phyloP scores from a whole-genome alignment of 139 green algal species.

The Deuterostichococcus epilithicus region DNA sequence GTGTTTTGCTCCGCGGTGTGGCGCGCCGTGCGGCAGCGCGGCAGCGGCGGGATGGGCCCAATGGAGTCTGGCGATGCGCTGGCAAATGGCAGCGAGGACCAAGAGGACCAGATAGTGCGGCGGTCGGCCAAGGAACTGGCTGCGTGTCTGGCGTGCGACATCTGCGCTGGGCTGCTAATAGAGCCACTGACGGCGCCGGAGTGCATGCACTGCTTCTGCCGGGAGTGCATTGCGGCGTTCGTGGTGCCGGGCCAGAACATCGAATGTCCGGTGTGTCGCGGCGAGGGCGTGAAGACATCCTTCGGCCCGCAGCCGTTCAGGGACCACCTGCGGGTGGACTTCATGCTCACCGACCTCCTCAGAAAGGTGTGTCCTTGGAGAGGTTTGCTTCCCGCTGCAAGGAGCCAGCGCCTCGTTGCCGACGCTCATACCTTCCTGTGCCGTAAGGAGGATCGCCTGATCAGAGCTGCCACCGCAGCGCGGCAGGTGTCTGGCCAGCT shows the following conservation, averaged over 20 bases:
- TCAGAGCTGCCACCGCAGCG: neutral
- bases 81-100: neutral
- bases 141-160: conserved; percentile 13
- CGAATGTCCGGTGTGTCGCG: conserved; percentile 10
- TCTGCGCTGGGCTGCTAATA: conserved; percentile 21
- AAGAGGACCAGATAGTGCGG: neutral
- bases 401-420: no score
- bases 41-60: neutral
- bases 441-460: no score
- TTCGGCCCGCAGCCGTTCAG: conserved; percentile 9
- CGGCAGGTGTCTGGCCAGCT: neutral
- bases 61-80: no score
- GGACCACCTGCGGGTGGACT: conserved; percentile 16
- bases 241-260: conserved; percentile 1
- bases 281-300: neutral
- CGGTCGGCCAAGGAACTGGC: conserved; percentile 6
- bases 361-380: conserved; percentile 21
- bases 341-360: conserved; percentile 13
- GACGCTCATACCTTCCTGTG: no score
- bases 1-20: neutral
- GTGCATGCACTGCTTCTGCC: conserved; percentile 38
- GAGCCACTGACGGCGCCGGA: conserved; percentile 24
- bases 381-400: no score
- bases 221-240: conserved; percentile 14
- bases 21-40: neutral